Evolutionary conservation across 768 basidiomycete genomes (phyloP), one percentile per base, ranked within the genome.

Genomic region (Boletus pseudopeckii): DNA sequence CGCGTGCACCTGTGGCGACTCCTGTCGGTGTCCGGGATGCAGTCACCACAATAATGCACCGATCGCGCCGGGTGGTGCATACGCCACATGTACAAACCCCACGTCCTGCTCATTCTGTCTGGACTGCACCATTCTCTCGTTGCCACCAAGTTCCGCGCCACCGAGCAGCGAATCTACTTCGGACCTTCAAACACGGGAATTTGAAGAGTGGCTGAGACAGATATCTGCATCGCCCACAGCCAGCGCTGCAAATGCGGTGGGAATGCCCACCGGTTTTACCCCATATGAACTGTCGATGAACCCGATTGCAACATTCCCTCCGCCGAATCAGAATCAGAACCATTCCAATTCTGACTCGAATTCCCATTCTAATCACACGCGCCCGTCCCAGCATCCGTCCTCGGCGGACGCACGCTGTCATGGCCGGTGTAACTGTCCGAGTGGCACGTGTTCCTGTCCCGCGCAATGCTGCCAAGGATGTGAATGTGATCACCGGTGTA

Each of bases 151-250:
- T 7, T 61, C 76, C 22, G 73, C 77, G 9, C 70, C 78, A 38
- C 75, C 77, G 52, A 74, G 68, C 14, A 60, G 69, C 3, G 70
- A 74, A 45, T 69, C 77, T 66, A 70, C 75, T 65, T 73, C 71
- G 59, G 75, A 80, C 55, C 66, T 70, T 26, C 71, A 75, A 59
- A 69, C 72, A 36, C 73, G 74, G 28, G 73, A 76, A 53, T 78
- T 85, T 40, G 84, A 84, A 62, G 83, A 86, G 52, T 86, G 84
- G 84, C 72, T 85, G 50, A 77, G 77, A 49, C 80, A 83, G 59
- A 71, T 83, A 22, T 65, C 69, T 8, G 48, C 59, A 18, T 53
- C 62, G 5, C 62, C 68, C 37, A 26, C 57, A 28, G 13, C 55
- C 1, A 41, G 41, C 24, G 37, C 53, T 22, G 59, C 45, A 6